Base-by-base conservation (phyloP, 2,329 filamentous ascomycete species). In the Lecanosticta acicola region DNA sequence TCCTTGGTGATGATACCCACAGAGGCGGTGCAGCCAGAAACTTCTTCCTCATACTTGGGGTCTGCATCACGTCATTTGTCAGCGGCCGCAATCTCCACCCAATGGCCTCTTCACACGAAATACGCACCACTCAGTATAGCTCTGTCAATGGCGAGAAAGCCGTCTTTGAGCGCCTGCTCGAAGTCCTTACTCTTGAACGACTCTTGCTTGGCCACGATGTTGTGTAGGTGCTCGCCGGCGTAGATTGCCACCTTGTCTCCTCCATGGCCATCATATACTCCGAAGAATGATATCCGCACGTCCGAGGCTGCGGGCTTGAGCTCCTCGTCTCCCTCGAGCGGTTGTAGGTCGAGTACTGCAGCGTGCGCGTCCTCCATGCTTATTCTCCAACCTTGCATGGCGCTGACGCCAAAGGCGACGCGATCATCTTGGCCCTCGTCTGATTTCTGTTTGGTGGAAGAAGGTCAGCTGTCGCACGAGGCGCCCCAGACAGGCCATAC, bases 341-440 rank as follows among this genome's bases (percentile, higher is more conserved):
- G 75, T 63, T 93, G 80, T 58, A 97, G 81, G 69, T 97, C 87
- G 66, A 98, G 85, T 42, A 97, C 74, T 45, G 86, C 80, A 51
- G 87, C 87, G 73, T 98, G 93, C 54, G 93, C 83, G 68, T 98
- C 93, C 70, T 98, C 93, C 93, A 98, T 98, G 76, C 87, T 95
- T 73, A 98, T 97, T 74, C 93, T 86, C 93, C 93, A 98, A 76
- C 93, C 93, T 73, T 98, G 93, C 93, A 98, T 98, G 71, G 89
- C 89, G 57, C 93, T 98, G 57, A 97, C 83, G 66, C 93, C 93
- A 70, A 87, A 98, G 66, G 93, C 72, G 66, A 95, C 82, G 66
- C 87, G 84, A 57, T 94, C 89, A 86, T 97, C 90, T 73, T 88
- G 83, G 71, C 90, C 90, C 66, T 83, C 83, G 68, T 85, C 83